phyloP scores from a whole-genome alignment of 2,329 filamentous ascomycete genomes.

The Corynespora cassiicola region DNA sequence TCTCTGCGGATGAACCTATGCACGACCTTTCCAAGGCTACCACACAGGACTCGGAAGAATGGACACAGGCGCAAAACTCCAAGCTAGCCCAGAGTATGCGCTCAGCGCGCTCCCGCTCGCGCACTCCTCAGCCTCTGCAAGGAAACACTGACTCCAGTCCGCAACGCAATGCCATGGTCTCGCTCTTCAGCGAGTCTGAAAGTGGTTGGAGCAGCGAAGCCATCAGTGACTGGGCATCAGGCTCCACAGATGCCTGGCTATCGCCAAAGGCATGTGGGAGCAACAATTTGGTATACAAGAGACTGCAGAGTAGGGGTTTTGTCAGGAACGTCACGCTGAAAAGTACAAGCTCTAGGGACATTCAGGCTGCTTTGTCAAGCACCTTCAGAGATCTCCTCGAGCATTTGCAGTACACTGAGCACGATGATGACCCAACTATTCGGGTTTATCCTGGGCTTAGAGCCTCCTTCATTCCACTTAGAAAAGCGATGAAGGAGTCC shows the following conservation, averaged over 20 bases:
- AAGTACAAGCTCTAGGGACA: conserved; percentile 70
- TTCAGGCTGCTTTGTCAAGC: conserved; percentile 67
- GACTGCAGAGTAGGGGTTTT: conserved; percentile 77
- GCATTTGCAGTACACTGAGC: conserved; percentile 33
- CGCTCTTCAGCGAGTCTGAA: conserved; percentile 39
- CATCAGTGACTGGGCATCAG: conserved; percentile 57
- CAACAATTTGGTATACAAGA: conserved; percentile 68
- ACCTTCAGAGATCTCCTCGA: conserved; percentile 66
- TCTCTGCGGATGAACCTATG: conserved; percentile 49
- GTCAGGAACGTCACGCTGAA: conserved; percentile 69
- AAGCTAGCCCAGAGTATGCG: conserved; percentile 14
- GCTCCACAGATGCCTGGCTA: conserved; percentile 63
- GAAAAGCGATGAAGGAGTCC: conserved; percentile 77
- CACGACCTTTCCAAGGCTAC: conserved; percentile 39
- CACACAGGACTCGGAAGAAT: conserved; percentile 55
- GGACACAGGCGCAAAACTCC: conserved; percentile 47
- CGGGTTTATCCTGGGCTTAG: conserved; percentile 61
- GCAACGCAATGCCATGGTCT: conserved; percentile 14
- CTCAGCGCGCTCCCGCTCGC: conserved; percentile 3
- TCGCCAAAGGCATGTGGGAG: conserved; percentile 72
- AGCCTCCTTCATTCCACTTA: conserved; percentile 75
- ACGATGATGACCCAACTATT: conserved; percentile 33
- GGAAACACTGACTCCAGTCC: conserved; percentile 33
- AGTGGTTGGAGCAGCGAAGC: conserved; percentile 57
- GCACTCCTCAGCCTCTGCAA: background rate